A percentile compares a stretch with the other conserved stretches of the same genome.
Conservation (phyloP, 2,329 filamentous ascomycete genomes). For the Xylariales sp. region DNA sequence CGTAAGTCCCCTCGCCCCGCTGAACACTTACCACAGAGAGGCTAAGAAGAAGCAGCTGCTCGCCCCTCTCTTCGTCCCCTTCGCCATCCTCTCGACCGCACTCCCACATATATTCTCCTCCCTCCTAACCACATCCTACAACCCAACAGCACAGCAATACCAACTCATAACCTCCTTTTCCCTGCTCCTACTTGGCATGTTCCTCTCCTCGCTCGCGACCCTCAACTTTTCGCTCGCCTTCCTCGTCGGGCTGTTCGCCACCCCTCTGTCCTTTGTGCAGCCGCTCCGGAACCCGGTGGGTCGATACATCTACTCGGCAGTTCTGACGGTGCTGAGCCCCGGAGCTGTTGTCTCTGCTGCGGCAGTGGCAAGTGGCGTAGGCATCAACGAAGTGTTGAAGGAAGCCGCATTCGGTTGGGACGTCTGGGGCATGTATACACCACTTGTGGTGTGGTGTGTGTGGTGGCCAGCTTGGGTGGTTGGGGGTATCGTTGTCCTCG, state of each 20-base stretch:
- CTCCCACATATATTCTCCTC: slow-evolving; percentile 55
- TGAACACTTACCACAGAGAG: neutral
- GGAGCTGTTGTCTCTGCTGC: slow-evolving; percentile 45
- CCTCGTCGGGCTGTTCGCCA: slow-evolving; percentile 72
- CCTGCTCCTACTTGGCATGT: slow-evolving; percentile 86
- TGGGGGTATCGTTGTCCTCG: slow-evolving; percentile 52
- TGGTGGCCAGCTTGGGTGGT: slow-evolving; percentile 93
- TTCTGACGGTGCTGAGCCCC: slow-evolving; percentile 60
- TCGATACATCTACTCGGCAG: slow-evolving; percentile 38
- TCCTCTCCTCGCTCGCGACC: slow-evolving; percentile 85
- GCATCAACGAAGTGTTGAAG: slow-evolving; percentile 47
- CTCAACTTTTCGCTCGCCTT: slow-evolving; percentile 93
- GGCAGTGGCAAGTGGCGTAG: slow-evolving; percentile 35
- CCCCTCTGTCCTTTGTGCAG: slow-evolving; percentile 72
- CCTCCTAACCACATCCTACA: slow-evolving; percentile 45
- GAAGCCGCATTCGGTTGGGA: slow-evolving; percentile 84
- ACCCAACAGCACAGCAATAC: slow-evolving; percentile 63
- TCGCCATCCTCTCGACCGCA: slow-evolving; percentile 48
- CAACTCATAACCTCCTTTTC: slow-evolving; percentile 85
- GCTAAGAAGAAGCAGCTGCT: slow-evolving; percentile 44
- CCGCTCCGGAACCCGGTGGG: slow-evolving; percentile 37
- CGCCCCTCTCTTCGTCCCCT: slow-evolving; percentile 51
- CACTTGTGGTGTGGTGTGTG: slow-evolving; percentile 85
- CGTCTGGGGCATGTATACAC: slow-evolving; percentile 84
- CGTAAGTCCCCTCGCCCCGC: slow-evolving; percentile 42